These are phyloP conservation scores for Sistotremastrum niveocremeum DNA, from an alignment of 768 basidiomycete genomes.

Conservation along the genomic window DNA sequence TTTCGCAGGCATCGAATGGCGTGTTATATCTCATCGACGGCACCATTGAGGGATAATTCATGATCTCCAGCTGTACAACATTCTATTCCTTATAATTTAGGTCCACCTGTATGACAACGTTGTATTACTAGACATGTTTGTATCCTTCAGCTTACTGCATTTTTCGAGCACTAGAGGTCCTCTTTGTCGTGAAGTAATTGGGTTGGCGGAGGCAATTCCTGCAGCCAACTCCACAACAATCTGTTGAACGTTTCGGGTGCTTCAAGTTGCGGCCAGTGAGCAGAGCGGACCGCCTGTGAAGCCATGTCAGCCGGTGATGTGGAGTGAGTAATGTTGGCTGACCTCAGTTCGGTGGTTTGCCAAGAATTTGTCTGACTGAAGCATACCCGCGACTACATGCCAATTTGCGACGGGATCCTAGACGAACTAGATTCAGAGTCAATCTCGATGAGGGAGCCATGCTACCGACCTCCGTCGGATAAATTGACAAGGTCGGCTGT, in stretches of 20 bases:
- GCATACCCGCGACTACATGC: constrained; percentile 16
- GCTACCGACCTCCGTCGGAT: constrained; percentile 23
- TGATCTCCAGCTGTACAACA: no score
- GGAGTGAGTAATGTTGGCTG: neutral
- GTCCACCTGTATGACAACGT: no score
- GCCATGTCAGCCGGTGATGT: constrained; percentile 12
- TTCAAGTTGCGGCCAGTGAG: constrained; percentile 63
- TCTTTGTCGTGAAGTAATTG: no score
- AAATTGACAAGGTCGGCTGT: constrained; percentile 26
- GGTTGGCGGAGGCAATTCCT: neutral
- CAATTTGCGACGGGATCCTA: constrained; percentile 35
- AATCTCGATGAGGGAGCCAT: neutral
- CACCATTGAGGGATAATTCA: constrained; percentile 17
- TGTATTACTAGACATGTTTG: no score
- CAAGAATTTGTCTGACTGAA: constrained; percentile 18
- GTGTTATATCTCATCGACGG: constrained; percentile 47
- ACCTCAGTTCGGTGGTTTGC: constrained; percentile 24
- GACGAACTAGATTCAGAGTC: neutral
- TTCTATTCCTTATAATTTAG: no score
- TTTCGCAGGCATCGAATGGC: constrained; percentile 36
- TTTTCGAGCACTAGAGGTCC: no score
- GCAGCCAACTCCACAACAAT: constrained; percentile 40
- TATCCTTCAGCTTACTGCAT: no score
- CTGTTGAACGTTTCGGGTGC: constrained; percentile 37
- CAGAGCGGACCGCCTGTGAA: constrained; percentile 34